Base-by-base conservation (phyloP, 208 protist genomes). In the Leishmania mexicana region DNA sequence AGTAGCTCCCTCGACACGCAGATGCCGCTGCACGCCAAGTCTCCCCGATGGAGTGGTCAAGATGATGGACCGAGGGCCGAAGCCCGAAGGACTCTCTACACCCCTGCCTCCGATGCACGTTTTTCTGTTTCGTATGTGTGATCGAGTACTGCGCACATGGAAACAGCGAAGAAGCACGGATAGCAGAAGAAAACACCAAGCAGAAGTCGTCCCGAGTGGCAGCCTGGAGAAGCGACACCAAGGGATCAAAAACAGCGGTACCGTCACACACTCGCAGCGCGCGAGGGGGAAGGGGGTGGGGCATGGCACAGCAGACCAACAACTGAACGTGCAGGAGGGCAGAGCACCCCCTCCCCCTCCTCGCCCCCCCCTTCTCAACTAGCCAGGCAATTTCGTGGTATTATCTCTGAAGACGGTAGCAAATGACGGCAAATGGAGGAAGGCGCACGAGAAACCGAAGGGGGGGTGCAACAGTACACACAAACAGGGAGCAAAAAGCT, bases 121-220 rank as follows among this genome's bases (percentile, higher is more conserved):
- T 72, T 72, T 28, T 31, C 13, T 57, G 47, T 2, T 35, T 53
- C 15, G 42, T 35, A 21, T 11, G 57, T 21, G 45, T 74, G 45
- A 74, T 53, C 8, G 4, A 74, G 10, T 53, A 19, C 38, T 38
- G 17, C 10, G n/a, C 70, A 54, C 70, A 31, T 31, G 45, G 19
- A 74, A 74, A 35, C 45, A 11, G 45, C n/a, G 42, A 74, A 54
- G 38, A 31, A 49, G 42, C 1, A 54, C n/a, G 28, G 13, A 35
- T 53, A 81, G 67, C 67, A 81, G 49, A n/a, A 75, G 54, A 76
- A 54, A 57, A 38, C 45, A 8, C 7, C 2, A 72, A 72, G 15
- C 38, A 47, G 21, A 72, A 21, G 35, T 49, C 58, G n/a, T 28
- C 58, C 58, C 11, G 58, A 31, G 58, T 6, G n/a, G 58, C 11